Base-by-base conservation (phyloP, 2,329 filamentous ascomycete genomes). In the Fusarium circinatum region DNA sequence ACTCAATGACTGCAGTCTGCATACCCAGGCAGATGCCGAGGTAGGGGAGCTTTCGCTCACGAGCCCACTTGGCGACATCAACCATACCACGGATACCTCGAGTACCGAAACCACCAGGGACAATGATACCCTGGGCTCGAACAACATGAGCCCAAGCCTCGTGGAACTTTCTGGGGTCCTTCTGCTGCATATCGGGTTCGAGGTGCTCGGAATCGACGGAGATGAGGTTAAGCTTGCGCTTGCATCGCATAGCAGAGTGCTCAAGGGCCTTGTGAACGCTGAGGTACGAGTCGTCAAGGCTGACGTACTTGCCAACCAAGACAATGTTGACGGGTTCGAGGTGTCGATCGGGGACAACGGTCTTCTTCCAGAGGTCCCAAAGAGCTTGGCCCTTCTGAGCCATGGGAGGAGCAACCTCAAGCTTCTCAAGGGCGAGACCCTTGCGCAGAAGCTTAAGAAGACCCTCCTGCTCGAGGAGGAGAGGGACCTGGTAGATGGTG, bases 1-100 rank as follows among this genome's bases (percentile, higher is more conserved):
- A 94, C 82, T 98, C 95, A 75, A 98, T 93, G 52, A 98, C 94
- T 26, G 96, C 95, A 52, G 98, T 89, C 82, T 98, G 96, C 91
- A 98, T 94, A 65, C 95, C 95, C 28, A 98, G 86, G 81, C 96
- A 98, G 72, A 98, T 93, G 67, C 96, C 96, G 2, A 98, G 88
- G 84, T 93, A 98, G 4, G 95, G 95, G 8, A 89, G 89, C 71
- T 92, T 91, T 77, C 94, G 91, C 75, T 93, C 92, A 63, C 96
- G 91, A 4, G 96, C 95, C 92, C 93, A 98, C 73, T 91, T 92
- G n/a, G 93, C 92, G 7, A 93, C 93, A 62, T 90, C 86, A 78
- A 98, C 92, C 95, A 98, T 98, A 71, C 96, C 96, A 80, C 96
- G 92, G 1, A 73, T 72, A 65, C 94, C 96, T 76, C 96, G 88